Evolutionary conservation across 768 basidiomycete genomes (phyloP).

Genomic region (Lentinus brumalis): DNA sequence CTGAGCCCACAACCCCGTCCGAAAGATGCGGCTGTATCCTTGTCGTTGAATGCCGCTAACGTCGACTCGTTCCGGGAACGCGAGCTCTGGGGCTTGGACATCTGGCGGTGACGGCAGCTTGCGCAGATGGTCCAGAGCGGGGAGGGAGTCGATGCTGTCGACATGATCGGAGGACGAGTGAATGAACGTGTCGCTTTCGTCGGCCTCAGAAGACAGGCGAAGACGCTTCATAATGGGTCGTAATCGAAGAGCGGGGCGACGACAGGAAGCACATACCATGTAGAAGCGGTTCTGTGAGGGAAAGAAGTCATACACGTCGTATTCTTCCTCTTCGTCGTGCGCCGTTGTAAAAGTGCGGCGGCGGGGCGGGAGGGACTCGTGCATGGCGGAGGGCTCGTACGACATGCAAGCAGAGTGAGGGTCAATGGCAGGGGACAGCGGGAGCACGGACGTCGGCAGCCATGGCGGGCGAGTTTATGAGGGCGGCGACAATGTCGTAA

Average conservation of each 20-base stretch:
- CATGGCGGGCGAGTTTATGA: slow-evolving; percentile 10
- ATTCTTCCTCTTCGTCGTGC: slow-evolving; percentile 4
- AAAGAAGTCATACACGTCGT: slow-evolving; percentile 10
- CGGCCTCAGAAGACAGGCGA: neutral
- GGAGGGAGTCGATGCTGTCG: neutral
- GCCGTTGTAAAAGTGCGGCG: neutral
- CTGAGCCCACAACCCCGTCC: slow-evolving; percentile 10
- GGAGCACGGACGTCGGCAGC: neutral
- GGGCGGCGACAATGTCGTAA: slow-evolving; percentile 1
- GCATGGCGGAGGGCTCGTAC: neutral
- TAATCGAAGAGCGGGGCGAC: neutral
- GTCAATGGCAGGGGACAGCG: neutral
- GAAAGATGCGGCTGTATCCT: slow-evolving; percentile 15
- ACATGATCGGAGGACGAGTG: neutral
- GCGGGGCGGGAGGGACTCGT: slow-evolving; percentile 4
- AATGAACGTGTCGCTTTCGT: neutral
- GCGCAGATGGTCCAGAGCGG: neutral
- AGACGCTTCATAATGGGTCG: neutral
- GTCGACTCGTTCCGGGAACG: neutral
- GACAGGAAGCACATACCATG: neutral
- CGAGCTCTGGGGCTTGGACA: neutral
- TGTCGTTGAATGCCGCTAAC: neutral
- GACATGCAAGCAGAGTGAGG: neutral
- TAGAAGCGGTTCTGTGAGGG: slow-evolving; percentile 4
- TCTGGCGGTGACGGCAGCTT: neutral